Conservation (phyloP, 2,329 filamentous ascomycete species). For the Fusarium newnesense region DNA sequence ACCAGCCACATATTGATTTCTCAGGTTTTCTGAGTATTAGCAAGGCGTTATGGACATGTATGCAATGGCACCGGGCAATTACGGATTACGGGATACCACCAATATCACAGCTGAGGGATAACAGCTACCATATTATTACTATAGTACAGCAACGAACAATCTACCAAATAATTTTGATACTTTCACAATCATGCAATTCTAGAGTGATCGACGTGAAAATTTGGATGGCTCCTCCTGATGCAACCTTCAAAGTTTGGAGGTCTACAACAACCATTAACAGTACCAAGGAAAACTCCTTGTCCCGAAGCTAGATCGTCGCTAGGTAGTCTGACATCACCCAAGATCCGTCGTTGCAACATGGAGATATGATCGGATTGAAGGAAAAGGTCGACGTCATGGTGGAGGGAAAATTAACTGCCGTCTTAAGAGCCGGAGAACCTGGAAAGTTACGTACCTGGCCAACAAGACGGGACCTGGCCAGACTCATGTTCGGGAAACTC, state of each 20-base stretch:
- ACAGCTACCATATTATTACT: conserved; percentile 31
- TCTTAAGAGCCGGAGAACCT: conserved; percentile 12
- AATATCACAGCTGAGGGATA: conserved; percentile 23
- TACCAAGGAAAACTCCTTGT: neutral
- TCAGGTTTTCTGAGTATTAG: conserved; percentile 23
- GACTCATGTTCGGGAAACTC: neutral
- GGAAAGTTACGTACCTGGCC: neutral
- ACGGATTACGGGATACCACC: conserved; percentile 31
- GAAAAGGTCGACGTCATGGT: conserved; percentile 23
- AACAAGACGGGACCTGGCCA: neutral
- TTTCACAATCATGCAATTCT: neutral
- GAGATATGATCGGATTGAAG: conserved; percentile 5
- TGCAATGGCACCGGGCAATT: conserved; percentile 17
- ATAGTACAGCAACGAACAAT: conserved; percentile 23
- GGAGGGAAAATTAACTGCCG: conserved; percentile 17
- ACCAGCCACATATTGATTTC: conserved; percentile 16
- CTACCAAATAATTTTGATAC: neutral
- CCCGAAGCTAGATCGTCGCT: conserved; percentile 4
- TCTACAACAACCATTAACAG: neutral
- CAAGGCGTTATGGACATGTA: conserved; percentile 33
- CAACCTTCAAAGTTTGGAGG: neutral
- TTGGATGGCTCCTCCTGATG: neutral
- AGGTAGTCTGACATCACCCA: conserved; percentile 15
- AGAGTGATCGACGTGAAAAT: conserved; percentile 16
- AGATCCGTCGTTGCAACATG: conserved; percentile 8